Percentiles rank a stretch among this genome's conserved stretches.
Conservation (phyloP, 2,329 filamentous ascomycete genomes). For the Xylaria digitata region DNA sequence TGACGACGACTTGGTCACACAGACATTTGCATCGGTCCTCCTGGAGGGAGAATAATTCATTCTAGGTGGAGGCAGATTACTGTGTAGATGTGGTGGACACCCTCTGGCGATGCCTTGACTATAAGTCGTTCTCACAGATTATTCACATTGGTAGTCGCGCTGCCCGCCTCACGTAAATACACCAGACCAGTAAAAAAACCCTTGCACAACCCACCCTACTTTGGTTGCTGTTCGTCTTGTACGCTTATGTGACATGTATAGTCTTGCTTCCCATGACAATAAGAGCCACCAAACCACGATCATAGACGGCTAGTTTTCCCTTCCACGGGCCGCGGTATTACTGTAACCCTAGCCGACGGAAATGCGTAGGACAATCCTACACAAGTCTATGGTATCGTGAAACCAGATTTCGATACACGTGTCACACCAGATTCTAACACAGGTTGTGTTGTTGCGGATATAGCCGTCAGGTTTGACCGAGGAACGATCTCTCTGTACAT, state of each 20-base stretch:
- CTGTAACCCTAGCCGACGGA: not conserved
- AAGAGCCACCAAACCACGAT: too few relatives aligned
- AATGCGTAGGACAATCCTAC: not conserved
- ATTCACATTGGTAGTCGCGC: conserved; percentile 37
- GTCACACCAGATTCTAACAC: not conserved
- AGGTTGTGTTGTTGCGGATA: not conserved
- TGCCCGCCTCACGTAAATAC: conserved; percentile 41
- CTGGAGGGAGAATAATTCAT: conserved; percentile 38
- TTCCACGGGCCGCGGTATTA: not conserved
- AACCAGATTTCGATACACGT: not conserved
- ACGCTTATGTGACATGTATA: not conserved
- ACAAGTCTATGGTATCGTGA: not conserved
- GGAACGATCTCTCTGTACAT: not conserved
- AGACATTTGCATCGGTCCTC: conserved; percentile 36
- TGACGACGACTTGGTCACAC: conserved; percentile 21
- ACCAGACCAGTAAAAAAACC: conserved; percentile 31
- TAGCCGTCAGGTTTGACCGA: not conserved
- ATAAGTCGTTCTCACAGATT: conserved; percentile 34
- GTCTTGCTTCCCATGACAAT: not conserved
- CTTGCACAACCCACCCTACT: not conserved
- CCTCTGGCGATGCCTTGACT: conserved; percentile 36
- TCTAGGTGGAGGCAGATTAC: conserved; percentile 44
- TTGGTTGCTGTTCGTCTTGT: not conserved
- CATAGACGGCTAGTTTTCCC: too few relatives aligned
- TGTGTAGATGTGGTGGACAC: conserved; percentile 39